Evolutionary conservation across 2,329 filamentous ascomycete species (phyloP), one percentile per base, ranked within the genome.

Genomic region (Beauveria australis): DNA sequence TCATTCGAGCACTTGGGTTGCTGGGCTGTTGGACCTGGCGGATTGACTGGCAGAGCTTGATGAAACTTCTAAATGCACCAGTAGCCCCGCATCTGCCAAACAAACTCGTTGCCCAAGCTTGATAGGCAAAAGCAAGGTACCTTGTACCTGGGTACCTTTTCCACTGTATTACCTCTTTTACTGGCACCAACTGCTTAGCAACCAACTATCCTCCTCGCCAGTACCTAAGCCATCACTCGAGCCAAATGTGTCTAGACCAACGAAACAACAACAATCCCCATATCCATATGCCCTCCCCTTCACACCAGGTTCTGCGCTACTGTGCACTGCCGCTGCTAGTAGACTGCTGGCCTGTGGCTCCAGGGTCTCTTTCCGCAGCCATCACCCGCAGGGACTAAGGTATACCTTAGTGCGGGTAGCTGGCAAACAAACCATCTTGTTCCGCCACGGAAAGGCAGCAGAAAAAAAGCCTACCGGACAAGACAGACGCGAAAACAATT

Each of bases 371-470:
- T 53, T 41, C 51, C 51, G 9, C 48, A 33, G 26, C 26, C 22
- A 19, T 40, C n/a, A 19, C 5, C n/a, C 49, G 49, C 43, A 47
- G 43, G 53, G 33, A 14, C 12, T 37, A 37, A 37, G 33, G 33
- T 37, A 37, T 48, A 56, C 43, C 26, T 30, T 19, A 37, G 33
- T 30, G 40, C 53, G 26, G 53, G 53, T 56, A 56, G 44, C 30
- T 57, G 44, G 46, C 54, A 57, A 57, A 57, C 44, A 49, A 57
- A 49, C 3, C 28, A 49, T 49, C 41, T 53, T 40, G 22, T 56
- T 18, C 47, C 14, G n/a, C 7, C 14, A 10, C 22, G 51, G 12
- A 5, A 12, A 40, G n/a, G 12, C 16, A 51, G 14, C 30, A 33
- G 12, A 33, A 49, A 24, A 24, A 46, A 16, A 37, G 41, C 26